Conservation (phyloP, 1,284 basidiomycete genomes). For the Ceratobasidium sp. region DNA sequence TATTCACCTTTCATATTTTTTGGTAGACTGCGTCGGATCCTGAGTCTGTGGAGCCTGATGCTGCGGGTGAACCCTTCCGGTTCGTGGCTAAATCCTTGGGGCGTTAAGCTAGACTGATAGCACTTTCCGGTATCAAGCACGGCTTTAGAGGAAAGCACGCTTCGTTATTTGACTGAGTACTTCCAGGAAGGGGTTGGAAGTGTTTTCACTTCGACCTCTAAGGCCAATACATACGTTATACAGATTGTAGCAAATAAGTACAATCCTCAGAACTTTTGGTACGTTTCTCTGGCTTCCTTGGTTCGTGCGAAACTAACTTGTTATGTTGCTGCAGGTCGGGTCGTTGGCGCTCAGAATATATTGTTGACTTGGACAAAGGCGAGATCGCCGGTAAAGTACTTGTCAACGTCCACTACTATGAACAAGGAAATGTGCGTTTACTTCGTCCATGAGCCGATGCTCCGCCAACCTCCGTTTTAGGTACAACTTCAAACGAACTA, state of each 20-base stretch:
- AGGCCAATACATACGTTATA: slow-evolving; percentile 70
- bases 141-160: slow-evolving; percentile 75
- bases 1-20: no score
- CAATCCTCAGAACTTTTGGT: slow-evolving; percentile 93
- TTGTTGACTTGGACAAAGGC: slow-evolving; percentile 58
- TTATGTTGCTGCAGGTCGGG: slow-evolving; percentile 76
- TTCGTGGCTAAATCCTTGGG: slow-evolving; percentile 54
- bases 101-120: slow-evolving; percentile 6
- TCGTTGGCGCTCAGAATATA: slow-evolving; percentile 79
- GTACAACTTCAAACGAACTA: slow-evolving; percentile 89
- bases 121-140: slow-evolving; percentile 60
- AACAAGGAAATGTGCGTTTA: slow-evolving; percentile 89
- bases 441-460: slow-evolving; percentile 5
- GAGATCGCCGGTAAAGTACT: slow-evolving; percentile 67
- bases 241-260: slow-evolving; percentile 95
- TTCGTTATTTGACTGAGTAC: slow-evolving; percentile 82
- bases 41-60: slow-evolving; percentile 71
- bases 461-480: slow-evolving; percentile 60
- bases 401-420: slow-evolving; percentile 94
- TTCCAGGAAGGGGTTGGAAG: slow-evolving; percentile 80
- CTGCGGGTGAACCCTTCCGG: slow-evolving; percentile 81
- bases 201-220: slow-evolving; percentile 70
- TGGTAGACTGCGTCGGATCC: slow-evolving; percentile 81
- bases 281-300: slow-evolving; percentile 49
- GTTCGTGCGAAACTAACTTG: slow-evolving; percentile 2